Base-by-base conservation (phyloP, 169 alveolate genomes). In the Eimeria maxima region DNA sequence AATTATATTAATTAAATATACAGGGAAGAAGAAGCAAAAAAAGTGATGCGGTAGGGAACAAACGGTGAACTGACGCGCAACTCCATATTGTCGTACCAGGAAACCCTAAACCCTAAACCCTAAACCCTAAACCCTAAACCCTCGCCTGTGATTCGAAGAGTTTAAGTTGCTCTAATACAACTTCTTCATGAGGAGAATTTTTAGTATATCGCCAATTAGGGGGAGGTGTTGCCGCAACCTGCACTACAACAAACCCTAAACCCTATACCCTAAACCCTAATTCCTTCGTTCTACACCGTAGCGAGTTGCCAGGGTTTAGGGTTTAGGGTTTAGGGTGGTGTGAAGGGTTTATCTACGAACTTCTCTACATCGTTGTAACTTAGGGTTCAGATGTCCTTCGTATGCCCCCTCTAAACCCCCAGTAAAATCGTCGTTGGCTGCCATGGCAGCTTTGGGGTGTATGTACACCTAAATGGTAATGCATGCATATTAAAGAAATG, bases 101-200 rank as follows among this genome's bases (percentile, higher is more conserved):
- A n/a, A n/a, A n/a, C 50, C 50, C 53, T 71, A 38, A 38, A 71
- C 27, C 83, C 44, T 27, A 27, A 71, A 38, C 44, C 44, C 83
- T 33, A 27, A 71, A 71, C 44, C 83, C 47, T 27, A 71, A 71
- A 33, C 44, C 44, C 44, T 33, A 13, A 71, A 71, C 45, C 47
- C 80, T 60, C 42, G 78, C 95, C 91, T 91, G 95, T 50, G 86
- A 84, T 24, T 91, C 95, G 57, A 91, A 91, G 47, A 84, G 91
- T 69, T 76, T 91, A 65, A 84, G 86, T 65, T 91, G 95, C 91
- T 91, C 95, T 78, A 91, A 78, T 27, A 91, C 83, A 22, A 78
- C 83, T 24, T 73, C 81, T 65, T 91, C 95, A 83, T 74, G 90
- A n/a, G 87, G 71, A 20, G 91, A 38, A 65, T 91, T 74, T 47